Conservation (phyloP, 148 eudicot species). For the Rhododendron molle region DNA sequence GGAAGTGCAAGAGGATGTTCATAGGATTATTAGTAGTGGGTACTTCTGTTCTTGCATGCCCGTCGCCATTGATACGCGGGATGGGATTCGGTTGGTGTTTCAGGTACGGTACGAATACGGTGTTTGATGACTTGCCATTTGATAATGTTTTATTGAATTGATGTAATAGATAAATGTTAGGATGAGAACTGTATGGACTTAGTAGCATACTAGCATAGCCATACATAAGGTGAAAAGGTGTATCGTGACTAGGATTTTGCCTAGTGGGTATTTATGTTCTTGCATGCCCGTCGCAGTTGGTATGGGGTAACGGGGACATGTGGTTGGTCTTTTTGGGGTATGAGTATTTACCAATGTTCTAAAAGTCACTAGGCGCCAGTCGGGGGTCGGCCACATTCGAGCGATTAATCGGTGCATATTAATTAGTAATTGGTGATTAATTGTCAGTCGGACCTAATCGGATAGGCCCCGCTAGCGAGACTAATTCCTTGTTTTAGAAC, state of each 20-base stretch:
- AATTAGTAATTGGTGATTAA: too few species aligned
- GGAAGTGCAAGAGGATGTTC: slow-evolving; percentile 97
- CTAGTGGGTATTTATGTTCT: slow-evolving; percentile 73
- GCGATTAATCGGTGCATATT: too few species aligned
- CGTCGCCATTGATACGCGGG: slow-evolving; percentile 88
- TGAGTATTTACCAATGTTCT: not conserved
- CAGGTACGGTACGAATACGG: slow-evolving; percentile 70
- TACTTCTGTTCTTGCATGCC: slow-evolving; percentile 92
- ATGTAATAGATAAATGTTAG: not conserved
- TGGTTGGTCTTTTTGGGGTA: slow-evolving; percentile 79
- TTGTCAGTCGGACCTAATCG: too few species aligned
- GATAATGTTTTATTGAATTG: too few species aligned
- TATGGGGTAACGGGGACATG: slow-evolving; percentile 58
- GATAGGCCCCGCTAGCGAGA: too few species aligned
- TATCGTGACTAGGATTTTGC: slow-evolving; percentile 45
- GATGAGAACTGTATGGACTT: not conserved
- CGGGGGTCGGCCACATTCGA: too few species aligned
- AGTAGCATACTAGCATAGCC: not conserved
- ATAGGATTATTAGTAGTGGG: slow-evolving; percentile 78
- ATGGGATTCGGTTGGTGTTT: slow-evolving; percentile 87
- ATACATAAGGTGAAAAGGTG: not conserved
- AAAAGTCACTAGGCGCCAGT: too few species aligned
- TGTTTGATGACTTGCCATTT: not conserved
- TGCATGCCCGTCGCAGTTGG: slow-evolving; percentile 91
- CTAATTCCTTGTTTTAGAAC: too few species aligned